Evolutionary conservation across 345 rosid genomes (phyloP).

Genomic region (Kandelia obovata): DNA sequence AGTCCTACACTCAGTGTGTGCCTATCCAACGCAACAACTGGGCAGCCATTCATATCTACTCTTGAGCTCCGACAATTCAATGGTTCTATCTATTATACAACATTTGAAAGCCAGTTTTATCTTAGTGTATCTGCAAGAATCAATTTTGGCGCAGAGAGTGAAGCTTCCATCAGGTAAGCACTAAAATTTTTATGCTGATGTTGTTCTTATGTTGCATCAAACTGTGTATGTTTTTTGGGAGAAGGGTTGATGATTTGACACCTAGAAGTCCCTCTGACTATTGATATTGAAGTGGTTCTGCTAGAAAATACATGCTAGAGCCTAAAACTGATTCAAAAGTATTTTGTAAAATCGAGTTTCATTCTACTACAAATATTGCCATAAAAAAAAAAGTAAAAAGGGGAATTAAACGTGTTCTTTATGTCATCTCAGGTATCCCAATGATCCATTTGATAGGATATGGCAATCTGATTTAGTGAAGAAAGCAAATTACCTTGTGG

Average conservation of each 20-base stretch:
- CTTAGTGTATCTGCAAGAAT: constrained; percentile 83
- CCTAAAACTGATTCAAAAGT: not conserved
- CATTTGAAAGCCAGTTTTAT: constrained; percentile 58
- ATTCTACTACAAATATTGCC: not conserved
- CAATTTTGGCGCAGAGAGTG: constrained; percentile 90
- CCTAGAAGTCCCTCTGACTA: not conserved
- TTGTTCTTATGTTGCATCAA: not conserved
- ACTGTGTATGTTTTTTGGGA: not conserved
- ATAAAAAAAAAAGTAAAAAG: not conserved
- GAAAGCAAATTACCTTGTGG: constrained; percentile 88
- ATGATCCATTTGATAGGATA: constrained; percentile 91
- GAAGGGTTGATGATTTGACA: not conserved
- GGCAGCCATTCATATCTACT: constrained; percentile 95
- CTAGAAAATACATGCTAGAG: not conserved
- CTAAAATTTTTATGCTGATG: not conserved
- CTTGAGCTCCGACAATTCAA: constrained; percentile 96
- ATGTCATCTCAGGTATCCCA: constrained; percentile 68
- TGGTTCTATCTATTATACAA: constrained; percentile 74
- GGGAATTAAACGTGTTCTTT: not conserved
- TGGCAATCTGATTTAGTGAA: constrained; percentile 85
- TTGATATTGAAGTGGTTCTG: constrained; percentile 1
- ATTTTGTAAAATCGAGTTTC: constrained; percentile 2
- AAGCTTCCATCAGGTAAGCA: constrained; percentile 70
- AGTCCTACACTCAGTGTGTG: constrained; percentile 69
- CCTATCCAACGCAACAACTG: constrained; percentile 93